Evolutionary conservation across 805 yeast species (phyloP).

Genomic region (Candida railenensis): DNA sequence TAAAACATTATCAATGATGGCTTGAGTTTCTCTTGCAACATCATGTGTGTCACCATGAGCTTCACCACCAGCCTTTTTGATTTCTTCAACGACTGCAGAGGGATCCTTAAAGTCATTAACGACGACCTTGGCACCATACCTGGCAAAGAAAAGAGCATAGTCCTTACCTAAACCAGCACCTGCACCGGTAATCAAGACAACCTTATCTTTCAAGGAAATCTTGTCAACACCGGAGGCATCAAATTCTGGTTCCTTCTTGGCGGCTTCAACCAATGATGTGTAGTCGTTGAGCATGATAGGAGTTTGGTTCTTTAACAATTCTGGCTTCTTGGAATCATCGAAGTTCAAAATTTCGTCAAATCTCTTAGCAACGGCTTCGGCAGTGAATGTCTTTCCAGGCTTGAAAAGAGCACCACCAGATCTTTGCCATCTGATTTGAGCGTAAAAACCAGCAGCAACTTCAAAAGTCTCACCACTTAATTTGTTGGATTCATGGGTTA

Average conservation of each 20-base stretch:
- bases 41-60: slow-evolving; percentile 86
- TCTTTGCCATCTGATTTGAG: slow-evolving; percentile 94
- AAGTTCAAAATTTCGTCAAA: slow-evolving; percentile 66
- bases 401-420: slow-evolving; percentile 82
- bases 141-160: slow-evolving; percentile 82
- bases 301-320: slow-evolving; percentile 52
- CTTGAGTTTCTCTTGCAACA: slow-evolving; percentile 72
- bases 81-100: slow-evolving; percentile 68
- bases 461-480: slow-evolving; percentile 81
- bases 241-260: slow-evolving; percentile 51
- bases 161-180: slow-evolving; percentile 93
- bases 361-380: slow-evolving; percentile 74
- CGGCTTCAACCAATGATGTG: slow-evolving; percentile 52
- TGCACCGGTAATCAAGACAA: slow-evolving; percentile 91
- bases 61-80: slow-evolving; percentile 65
- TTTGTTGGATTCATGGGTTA: slow-evolving; percentile 62
- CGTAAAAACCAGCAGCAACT: slow-evolving; percentile 91
- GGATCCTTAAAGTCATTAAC: slow-evolving; percentile 89
- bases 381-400: slow-evolving; percentile 74
- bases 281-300: slow-evolving; percentile 78
- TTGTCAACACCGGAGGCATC: slow-evolving; percentile 39
- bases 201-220: slow-evolving; percentile 73
- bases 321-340: slow-evolving; percentile 52
- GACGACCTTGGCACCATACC: slow-evolving; percentile 92
- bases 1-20: slow-evolving; percentile 75